Conservation (phyloP, 169 alveolate species). For the Ichthyophthirius multifiliis region DNA sequence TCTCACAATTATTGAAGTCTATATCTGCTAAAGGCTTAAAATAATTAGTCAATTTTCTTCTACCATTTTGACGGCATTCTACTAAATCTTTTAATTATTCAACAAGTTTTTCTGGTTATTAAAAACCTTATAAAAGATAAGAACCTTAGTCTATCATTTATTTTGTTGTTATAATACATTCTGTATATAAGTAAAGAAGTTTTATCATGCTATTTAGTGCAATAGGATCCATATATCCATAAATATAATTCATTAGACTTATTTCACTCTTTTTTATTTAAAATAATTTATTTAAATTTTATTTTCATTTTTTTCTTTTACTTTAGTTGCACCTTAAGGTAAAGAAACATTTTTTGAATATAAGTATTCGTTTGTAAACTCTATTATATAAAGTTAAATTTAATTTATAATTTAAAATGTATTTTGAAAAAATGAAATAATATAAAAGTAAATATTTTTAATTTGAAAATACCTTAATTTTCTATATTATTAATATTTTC, state of each 20-base stretch:
- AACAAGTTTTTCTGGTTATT: background rate
- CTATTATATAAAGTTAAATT: no score
- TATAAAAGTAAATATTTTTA: background rate
- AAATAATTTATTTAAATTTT: no score
- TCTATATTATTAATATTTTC: background rate
- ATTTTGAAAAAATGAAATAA: background rate
- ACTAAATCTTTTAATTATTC: constrained; percentile 1
- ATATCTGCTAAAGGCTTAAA: constrained; percentile 33
- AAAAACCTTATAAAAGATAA: background rate
- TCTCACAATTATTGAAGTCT: constrained; percentile 11
- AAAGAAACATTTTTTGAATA: no score
- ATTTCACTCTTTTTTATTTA: background rate
- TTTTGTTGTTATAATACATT: background rate
- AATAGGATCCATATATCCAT: background rate
- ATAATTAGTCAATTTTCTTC: constrained; percentile 15
- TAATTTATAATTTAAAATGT: no score
- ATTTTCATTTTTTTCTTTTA: no score
- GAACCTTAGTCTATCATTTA: constrained; percentile 10
- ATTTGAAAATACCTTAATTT: background rate
- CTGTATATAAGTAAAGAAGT: background rate
- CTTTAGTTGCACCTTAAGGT: no score
- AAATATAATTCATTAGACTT: background rate
- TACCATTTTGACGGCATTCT: constrained; percentile 7
- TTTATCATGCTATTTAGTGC: background rate
- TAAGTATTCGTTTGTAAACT: no score